A percentile compares a stretch with the other conserved stretches of the same genome.
These are phyloP conservation scores for Phytophthora fragariae DNA, from an alignment of 352 stramenopile genomes.

Conservation along the genomic window DNA sequence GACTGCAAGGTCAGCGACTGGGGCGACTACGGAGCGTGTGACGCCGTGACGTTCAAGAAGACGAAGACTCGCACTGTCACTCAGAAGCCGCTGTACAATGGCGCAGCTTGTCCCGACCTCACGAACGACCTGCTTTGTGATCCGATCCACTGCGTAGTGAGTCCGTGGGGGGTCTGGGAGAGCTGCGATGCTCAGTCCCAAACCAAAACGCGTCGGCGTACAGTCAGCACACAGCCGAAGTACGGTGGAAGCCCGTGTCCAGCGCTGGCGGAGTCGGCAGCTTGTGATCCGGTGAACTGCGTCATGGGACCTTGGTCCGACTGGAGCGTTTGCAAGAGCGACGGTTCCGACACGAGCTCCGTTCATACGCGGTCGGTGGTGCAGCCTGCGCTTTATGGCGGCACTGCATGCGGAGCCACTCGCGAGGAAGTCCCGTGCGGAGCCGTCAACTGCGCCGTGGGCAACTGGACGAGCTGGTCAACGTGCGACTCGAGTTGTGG, in stretches of 20 bases:
- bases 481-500: constrained; percentile 48
- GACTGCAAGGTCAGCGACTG: constrained; percentile 53
- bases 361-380: constrained; percentile 41
- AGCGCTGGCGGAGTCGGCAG: constrained; percentile 29
- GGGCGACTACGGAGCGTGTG: constrained; percentile 51
- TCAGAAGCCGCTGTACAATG: constrained; percentile 46
- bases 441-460: constrained; percentile 58
- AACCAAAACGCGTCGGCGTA: constrained; percentile 50
- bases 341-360: constrained; percentile 35
- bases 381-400: constrained; percentile 46
- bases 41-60: constrained; percentile 56
- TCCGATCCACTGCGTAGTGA: constrained; percentile 58
- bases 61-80: constrained; percentile 49
- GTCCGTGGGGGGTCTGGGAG: constrained; percentile 40
- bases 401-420: constrained; percentile 35
- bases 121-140: constrained; percentile 63
- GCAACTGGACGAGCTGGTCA: constrained; percentile 53
- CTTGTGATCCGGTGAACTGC: constrained; percentile 62
- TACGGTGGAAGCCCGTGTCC: constrained; percentile 51
- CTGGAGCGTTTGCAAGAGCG: constrained; percentile 42
- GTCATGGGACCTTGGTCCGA: constrained; percentile 42
- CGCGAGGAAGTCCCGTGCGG: constrained; percentile 51
- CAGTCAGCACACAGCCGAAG: constrained; percentile 31
- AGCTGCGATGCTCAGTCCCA: constrained; percentile 40
- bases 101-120: constrained; percentile 46